Base-by-base conservation (phyloP, 495 filamentous ascomycete genomes). In the Penicillium arizonense region DNA sequence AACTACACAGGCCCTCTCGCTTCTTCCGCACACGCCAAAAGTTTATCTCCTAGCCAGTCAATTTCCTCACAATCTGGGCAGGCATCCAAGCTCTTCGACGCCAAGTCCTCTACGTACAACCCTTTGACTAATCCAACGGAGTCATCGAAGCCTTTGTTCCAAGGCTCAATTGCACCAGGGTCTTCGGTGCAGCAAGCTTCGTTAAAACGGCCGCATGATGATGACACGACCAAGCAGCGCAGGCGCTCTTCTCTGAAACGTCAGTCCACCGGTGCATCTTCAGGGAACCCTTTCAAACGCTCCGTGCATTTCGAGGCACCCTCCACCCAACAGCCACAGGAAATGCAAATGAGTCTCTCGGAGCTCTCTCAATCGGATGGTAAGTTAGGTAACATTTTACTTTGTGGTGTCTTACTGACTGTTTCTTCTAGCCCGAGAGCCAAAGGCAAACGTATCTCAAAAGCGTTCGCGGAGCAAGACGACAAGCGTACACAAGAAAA, bases 401-500 rank as follows among this genome's bases (percentile, higher is more conserved):
- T 18, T 30, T 30, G 23, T 30, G 28, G 9, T 30, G 5, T 30
- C 8, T 6, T 30, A 30, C 8, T 30, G 28, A 30, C 28, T 7
- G 5, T 30, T 30, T 8, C 0, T 30, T 30, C 2, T 30, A 30
- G 28, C 28, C 5, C 28, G 9, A 30, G 28, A 30, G 28, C 28
- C 28, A 6, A 30, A 2, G 28, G 28, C 38, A 7, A 33, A 18
- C 12, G 26, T 42, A 1, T 24, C 47, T 1, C 7, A 14, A 26
- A 37, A 20, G 18, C 16, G 23, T 39, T 39, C 46, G 3, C n/a
- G 1, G 9, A 24, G 20, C 21, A 39, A 39, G 35, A n/a, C 3
- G 11, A 18, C 46, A 7, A 9, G 39, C 26, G 26, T 2, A 4
- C 14, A 12, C 4, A 30, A 35, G 12, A 73, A 71, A 50, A 55